Conservation (phyloP, 352 stramenopile species). For the Elongisporangium undulatum region DNA sequence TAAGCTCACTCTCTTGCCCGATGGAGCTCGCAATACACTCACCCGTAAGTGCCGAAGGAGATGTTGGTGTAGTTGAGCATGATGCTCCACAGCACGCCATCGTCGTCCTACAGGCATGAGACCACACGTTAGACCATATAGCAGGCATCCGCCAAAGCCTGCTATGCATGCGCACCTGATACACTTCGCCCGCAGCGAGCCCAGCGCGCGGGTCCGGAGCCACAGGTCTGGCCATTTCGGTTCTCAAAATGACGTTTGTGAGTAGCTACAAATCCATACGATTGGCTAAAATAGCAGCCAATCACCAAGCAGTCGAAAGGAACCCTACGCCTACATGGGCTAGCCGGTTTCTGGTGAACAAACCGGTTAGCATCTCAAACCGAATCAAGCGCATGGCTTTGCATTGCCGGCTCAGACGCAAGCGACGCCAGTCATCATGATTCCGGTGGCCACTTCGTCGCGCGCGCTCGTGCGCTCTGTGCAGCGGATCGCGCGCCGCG, state of each 20-base stretch:
- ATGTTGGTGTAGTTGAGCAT: constrained; percentile 54
- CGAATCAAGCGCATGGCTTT: background rate
- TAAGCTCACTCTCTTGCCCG: background rate
- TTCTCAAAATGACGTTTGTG: background rate
- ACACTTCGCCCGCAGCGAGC: background rate
- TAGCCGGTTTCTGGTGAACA: no score
- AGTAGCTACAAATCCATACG: background rate
- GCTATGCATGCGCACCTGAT: background rate
- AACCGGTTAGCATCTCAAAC: background rate
- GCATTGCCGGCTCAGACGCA: background rate
- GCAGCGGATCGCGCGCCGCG: background rate
- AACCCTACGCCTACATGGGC: no score
- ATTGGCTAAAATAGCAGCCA: background rate
- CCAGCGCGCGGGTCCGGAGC: background rate
- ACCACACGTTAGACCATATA: background rate
- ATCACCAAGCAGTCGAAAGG: background rate
- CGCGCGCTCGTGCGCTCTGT: background rate
- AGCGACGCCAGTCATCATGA: background rate
- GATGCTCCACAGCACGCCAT: constrained; percentile 29
- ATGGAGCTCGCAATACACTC: background rate
- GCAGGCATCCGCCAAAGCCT: background rate
- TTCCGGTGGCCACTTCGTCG: background rate
- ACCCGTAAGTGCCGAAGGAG: constrained; percentile 45
- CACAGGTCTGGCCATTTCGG: background rate
- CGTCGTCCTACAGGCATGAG: constrained; percentile 12